Percentiles rank a stretch among this genome's conserved stretches.
phyloP scores from a whole-genome alignment of 2,329 filamentous ascomycete genomes.

The Fusarium nematophilum region DNA sequence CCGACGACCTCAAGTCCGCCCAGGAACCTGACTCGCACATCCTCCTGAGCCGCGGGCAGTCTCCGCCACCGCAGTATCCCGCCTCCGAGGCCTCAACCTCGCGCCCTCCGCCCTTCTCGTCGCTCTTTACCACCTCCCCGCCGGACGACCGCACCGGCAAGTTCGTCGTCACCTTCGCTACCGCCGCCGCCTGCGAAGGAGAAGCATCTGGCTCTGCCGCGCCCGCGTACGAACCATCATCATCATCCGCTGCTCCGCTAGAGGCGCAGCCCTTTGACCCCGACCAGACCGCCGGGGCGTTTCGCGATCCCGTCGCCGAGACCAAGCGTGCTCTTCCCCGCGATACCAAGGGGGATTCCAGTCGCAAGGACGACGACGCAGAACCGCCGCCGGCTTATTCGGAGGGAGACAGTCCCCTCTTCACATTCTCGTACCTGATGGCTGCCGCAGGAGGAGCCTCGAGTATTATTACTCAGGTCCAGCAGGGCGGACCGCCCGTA shows the following conservation, averaged over 20 bases:
- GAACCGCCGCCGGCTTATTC: conserved; percentile 97
- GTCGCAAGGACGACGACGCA: conserved; percentile 82
- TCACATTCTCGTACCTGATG: conserved; percentile 97
- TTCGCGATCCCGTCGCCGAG: conserved; percentile 71
- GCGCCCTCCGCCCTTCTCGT: conserved; percentile 70
- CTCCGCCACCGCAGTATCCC: conserved; percentile 71
- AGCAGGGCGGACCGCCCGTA: conserved; percentile 89
- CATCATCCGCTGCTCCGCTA: conserved; percentile 44
- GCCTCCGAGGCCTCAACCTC: conserved; percentile 64
- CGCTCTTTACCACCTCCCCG: conserved; percentile 63
- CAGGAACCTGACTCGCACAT: conserved; percentile 39
- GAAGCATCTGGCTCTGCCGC: conserved; percentile 56
- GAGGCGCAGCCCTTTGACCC: conserved; percentile 53
- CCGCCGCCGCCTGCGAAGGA: conserved; percentile 37
- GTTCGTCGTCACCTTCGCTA: conserved; percentile 46
- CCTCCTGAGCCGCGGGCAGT: conserved; percentile 53
- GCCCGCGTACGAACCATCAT: conserved; percentile 70
- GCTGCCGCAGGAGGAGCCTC: conserved; percentile 95
- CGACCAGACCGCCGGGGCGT: conserved; percentile 51
- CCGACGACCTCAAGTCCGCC: conserved; percentile 37
- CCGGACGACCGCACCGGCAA: conserved; percentile 48
- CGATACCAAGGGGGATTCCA: conserved; percentile 81
- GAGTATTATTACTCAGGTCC: conserved; percentile 99
- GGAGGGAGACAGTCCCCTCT: conserved; percentile 91
- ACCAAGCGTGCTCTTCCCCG: conserved; percentile 86